phyloP scores from a whole-genome alignment of 768 basidiomycete genomes.

The Termitomyces eurrhizus region DNA sequence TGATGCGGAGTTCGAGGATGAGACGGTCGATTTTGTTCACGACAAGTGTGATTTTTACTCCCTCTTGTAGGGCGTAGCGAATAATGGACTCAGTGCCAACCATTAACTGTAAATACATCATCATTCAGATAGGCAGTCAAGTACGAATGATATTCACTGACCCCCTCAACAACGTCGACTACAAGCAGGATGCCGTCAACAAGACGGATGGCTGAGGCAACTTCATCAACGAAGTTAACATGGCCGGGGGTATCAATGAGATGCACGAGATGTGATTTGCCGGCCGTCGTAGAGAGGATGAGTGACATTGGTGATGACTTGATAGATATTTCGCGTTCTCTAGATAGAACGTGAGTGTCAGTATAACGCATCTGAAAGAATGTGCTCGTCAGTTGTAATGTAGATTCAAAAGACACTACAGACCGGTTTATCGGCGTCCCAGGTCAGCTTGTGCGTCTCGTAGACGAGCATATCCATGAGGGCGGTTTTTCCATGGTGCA shows the following conservation, averaged over 20 bases:
- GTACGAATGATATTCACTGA: constrained; percentile 33
- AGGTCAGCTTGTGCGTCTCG: constrained; percentile 92
- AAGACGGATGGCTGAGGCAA: constrained; percentile 80
- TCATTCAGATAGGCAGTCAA: not conserved
- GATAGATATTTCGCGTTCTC: constrained; percentile 87
- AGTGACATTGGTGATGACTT: constrained; percentile 98
- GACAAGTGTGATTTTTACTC: constrained; percentile 84
- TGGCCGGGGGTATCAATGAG: constrained; percentile 97
- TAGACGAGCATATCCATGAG: constrained; percentile 96
- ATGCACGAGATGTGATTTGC: constrained; percentile 93
- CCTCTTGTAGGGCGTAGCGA: constrained; percentile 86
- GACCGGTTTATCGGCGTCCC: constrained; percentile 90
- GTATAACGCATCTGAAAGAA: constrained; percentile 81
- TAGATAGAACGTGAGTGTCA: constrained; percentile 88
- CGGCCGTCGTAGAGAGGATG: constrained; percentile 74
- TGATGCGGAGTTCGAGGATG: constrained; percentile 93
- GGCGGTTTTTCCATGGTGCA: constrained; percentile 98
- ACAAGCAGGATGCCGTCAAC: constrained; percentile 91
- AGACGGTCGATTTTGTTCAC: constrained; percentile 98
- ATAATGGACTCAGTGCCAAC: constrained; percentile 86
- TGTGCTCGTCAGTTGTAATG: constrained; percentile 9
- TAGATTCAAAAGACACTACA: constrained; percentile 23
- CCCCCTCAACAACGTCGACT: constrained; percentile 98
- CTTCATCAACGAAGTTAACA: constrained; percentile 98
- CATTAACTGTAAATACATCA: constrained; percentile 61